Evolutionary conservation across 495 filamentous ascomycete genomes (phyloP), one percentile per base, ranked within the genome.

Genomic region (Annulohypoxylon moriforme): DNA sequence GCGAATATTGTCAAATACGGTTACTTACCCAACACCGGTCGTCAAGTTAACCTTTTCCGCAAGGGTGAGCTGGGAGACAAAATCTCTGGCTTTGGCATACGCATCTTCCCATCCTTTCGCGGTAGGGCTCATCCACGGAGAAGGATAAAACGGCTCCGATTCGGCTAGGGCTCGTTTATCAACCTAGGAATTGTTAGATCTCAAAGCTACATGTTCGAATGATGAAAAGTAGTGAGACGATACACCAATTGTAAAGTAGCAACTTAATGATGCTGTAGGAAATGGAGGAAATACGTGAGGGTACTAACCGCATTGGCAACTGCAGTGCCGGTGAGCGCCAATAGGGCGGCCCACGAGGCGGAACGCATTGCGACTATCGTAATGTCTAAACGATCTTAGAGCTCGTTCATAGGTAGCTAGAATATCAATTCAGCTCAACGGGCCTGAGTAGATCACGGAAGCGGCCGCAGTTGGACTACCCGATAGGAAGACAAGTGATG

Each of bases 31-130:
- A 68, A 90, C 85, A 78, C 94, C 94, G 9, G 93, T 97, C 1
- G 94, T 97, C 65, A 98, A 74, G 74, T 98, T 98, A 77, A 97
- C 92, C 84, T 97, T 97, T 83, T 97, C 94, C 10, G 90, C 80
- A 64, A 97, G 80, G 0, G 94, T 97, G 77, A 97, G 81, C 80
- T 93, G 88, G 6, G 89, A 90, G 38, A 97, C 94, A 67, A 97
- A 95, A 0, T 82, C 86, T 67, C 87, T 87, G 4, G 94, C 94
- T 72, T 93, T 91, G 34, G 77, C 79, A 76, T 97, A 94, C 10
- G 93, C 93, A 4, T 90, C 89, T 40, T 87, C 84, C 94, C 94
- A 97, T 34, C 89, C 90, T 47, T 86, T 88, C 6, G 89, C 85
- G 29, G 89, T 86, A 55, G 85, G 84, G 69, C 88, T 85, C 82